Conservation (phyloP, 2,329 filamentous ascomycete genomes). For the Xylaria digitata region DNA sequence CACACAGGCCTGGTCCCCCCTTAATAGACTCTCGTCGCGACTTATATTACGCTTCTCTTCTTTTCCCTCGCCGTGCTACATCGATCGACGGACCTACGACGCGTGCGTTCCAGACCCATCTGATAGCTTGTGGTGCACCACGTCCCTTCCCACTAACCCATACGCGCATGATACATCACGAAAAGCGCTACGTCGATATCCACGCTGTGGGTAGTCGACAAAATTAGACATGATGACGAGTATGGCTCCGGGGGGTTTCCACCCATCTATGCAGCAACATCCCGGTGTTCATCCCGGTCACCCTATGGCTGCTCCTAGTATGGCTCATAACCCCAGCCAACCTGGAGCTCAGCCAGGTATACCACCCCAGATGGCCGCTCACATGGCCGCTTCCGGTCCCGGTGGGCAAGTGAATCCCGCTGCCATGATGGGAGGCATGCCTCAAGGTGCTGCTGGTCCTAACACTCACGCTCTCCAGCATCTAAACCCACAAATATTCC, state of each 20-base stretch:
- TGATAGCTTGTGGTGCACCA: slow-evolving; percentile 32
- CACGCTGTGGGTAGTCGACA: slow-evolving; percentile 69
- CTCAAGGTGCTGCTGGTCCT: slow-evolving; percentile 70
- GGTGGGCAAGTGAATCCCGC: slow-evolving; percentile 78
- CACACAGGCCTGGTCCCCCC: neutral
- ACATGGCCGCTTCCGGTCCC: slow-evolving; percentile 78
- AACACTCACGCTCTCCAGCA: slow-evolving; percentile 79
- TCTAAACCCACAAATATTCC: slow-evolving; percentile 72
- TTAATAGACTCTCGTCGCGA: slow-evolving; percentile 4
- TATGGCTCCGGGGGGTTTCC: slow-evolving; percentile 72
- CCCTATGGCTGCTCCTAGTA: slow-evolving; percentile 67
- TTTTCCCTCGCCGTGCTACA: slow-evolving; percentile 1
- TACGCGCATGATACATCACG: slow-evolving; percentile 61
- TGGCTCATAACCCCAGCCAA: slow-evolving; percentile 76
- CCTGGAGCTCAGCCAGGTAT: slow-evolving; percentile 74
- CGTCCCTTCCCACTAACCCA: slow-evolving; percentile 33
- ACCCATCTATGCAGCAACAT: slow-evolving; percentile 78
- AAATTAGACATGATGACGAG: slow-evolving; percentile 74
- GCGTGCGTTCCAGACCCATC: slow-evolving; percentile 19
- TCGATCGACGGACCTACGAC: slow-evolving; percentile 7
- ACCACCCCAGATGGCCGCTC: slow-evolving; percentile 73
- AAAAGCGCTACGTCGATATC: slow-evolving; percentile 64
- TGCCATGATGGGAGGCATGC: slow-evolving; percentile 81
- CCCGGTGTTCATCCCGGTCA: slow-evolving; percentile 75
- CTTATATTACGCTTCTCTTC: slow-evolving; percentile 8